A percentile compares a stretch with the other conserved stretches of the same genome.
phyloP scores from a whole-genome alignment of 2,329 filamentous ascomycete species.

The Botrytis fragariae region DNA sequence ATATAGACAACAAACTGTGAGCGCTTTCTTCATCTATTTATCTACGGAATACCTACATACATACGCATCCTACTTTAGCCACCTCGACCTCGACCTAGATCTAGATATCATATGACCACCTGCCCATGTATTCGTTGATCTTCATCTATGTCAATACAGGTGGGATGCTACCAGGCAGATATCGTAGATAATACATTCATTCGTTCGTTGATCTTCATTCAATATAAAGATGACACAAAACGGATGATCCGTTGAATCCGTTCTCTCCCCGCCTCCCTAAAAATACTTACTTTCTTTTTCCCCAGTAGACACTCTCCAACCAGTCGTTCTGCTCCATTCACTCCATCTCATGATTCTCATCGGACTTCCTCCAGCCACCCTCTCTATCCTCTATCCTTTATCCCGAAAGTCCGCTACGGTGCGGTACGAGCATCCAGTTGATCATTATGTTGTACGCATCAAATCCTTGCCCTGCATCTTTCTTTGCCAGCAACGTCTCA shows the following conservation, averaged over 20 bases:
- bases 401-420: not conserved
- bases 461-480: not conserved
- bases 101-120: not conserved
- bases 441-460: not conserved
- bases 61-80: not conserved
- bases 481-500: not conserved
- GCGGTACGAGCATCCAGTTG: not conserved
- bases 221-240: not conserved
- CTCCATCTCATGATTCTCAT: not conserved
- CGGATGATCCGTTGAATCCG: not conserved
- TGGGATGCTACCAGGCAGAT: not conserved
- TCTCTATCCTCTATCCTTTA: not conserved
- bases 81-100: not conserved
- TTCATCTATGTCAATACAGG: not conserved
- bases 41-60: not conserved
- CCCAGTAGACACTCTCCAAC: not conserved
- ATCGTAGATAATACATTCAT: not conserved
- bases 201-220: not conserved
- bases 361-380: not conserved
- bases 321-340: not conserved
- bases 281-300: not conserved
- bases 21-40: not conserved
- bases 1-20: not conserved
- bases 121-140: not conserved
- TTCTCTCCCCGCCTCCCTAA: not conserved